These are phyloP conservation scores for Wickerhamiella dianesei DNA, from an alignment of 805 yeast genomes.

Conservation along the genomic window DNA sequence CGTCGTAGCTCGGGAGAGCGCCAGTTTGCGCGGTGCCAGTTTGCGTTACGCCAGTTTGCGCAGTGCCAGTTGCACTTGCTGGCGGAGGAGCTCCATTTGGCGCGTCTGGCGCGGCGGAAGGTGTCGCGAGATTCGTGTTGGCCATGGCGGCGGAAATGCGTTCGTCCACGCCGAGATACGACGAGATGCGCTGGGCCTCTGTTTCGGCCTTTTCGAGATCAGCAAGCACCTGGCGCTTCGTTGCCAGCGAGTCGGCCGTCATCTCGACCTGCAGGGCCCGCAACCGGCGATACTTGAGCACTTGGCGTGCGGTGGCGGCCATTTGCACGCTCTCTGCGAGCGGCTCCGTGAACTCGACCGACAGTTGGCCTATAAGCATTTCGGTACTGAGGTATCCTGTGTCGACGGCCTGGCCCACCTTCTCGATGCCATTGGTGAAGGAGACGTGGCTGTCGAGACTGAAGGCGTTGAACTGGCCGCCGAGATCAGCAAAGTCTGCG, in stretches of 20 bases:
- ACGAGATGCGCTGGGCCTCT: slow-evolving; percentile 33
- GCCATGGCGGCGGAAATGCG: slow-evolving; percentile 16
- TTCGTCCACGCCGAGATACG: slow-evolving; percentile 21
- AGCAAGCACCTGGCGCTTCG: slow-evolving; percentile 26
- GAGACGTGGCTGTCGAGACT: slow-evolving; percentile 34
- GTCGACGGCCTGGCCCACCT: slow-evolving; percentile 78
- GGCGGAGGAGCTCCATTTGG: too few relatives aligned
- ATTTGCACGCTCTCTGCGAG: slow-evolving; percentile 58
- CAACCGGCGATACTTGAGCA: slow-evolving; percentile 46
- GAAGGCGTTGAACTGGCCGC: slow-evolving; percentile 52
- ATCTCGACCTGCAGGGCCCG: slow-evolving; percentile 42
- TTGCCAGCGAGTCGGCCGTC: slow-evolving; percentile 28
- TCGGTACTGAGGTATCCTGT: slow-evolving; percentile 39
- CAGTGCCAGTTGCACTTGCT: too few relatives aligned
- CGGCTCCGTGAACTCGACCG: slow-evolving; percentile 52
- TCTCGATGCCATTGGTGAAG: slow-evolving; percentile 42
- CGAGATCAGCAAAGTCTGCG: slow-evolving; percentile 60
- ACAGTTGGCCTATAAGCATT: slow-evolving; percentile 38
- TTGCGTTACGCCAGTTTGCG: too few relatives aligned
- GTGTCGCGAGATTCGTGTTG: not conserved
- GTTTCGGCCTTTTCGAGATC: slow-evolving; percentile 31
- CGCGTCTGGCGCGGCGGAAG: not conserved
- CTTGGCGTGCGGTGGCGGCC: slow-evolving; percentile 42
- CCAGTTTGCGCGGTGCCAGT: not conserved
- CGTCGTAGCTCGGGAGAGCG: not conserved